Conservation (phyloP, 1,284 basidiomycete species). For the Heterobasidion parviporum region DNA sequence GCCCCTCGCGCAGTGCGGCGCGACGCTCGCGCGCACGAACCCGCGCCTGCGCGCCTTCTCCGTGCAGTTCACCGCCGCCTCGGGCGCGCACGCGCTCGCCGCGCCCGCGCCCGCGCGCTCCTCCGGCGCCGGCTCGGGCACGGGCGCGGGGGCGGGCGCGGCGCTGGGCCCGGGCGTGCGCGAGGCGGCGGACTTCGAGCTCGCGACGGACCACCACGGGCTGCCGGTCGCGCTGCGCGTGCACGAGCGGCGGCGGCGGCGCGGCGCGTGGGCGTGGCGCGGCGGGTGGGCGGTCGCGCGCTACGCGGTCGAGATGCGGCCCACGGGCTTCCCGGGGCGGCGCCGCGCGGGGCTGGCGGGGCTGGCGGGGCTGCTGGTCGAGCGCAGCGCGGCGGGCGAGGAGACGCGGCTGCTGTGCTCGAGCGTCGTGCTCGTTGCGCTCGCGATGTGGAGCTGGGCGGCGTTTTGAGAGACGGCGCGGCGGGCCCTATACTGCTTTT, state of each 20-base stretch:
- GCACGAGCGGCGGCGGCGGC: constrained; percentile 34
- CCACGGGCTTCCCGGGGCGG: constrained; percentile 28
- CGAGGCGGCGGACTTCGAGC: constrained; percentile 39
- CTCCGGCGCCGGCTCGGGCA: constrained; percentile 16
- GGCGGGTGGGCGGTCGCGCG: constrained; percentile 34
- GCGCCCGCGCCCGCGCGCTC: constrained; percentile 22
- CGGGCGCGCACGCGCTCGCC: constrained; percentile 19
- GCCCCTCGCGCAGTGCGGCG: constrained; percentile 45
- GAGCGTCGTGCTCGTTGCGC: constrained; percentile 40
- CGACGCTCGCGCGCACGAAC: constrained; percentile 51
- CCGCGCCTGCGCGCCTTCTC: constrained; percentile 56
- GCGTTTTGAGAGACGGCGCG: not conserved
- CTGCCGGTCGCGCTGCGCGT: constrained; percentile 32
- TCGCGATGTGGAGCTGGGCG: constrained; percentile 47
- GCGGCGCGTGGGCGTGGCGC: constrained; percentile 6
- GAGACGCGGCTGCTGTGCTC: constrained; percentile 57
- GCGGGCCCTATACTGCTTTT: not conserved
- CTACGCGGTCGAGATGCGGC: constrained; percentile 40
- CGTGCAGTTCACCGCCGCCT: constrained; percentile 40
- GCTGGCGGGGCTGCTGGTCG: constrained; percentile 36
- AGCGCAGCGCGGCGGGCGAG: constrained; percentile 57
- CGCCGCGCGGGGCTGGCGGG: constrained; percentile 17
- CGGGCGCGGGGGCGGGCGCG: too few relatives aligned
- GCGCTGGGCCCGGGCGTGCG: not conserved
- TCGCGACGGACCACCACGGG: constrained; percentile 34